Base-by-base conservation (phyloP, 2,329 filamentous ascomycete genomes). In the Metarhizium sp. region DNA sequence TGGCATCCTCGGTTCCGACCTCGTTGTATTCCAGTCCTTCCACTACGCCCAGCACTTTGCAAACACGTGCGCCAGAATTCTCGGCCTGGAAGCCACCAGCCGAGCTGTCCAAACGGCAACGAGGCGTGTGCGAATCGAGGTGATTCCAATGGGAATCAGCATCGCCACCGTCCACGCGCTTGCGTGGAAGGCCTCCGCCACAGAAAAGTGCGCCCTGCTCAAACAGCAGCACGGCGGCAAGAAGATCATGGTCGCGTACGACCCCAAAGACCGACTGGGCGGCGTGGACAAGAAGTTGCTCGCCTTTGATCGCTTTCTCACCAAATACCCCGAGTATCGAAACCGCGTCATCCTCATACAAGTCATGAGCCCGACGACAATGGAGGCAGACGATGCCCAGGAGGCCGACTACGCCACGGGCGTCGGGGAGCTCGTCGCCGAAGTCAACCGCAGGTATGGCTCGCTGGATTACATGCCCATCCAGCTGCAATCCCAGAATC, bases 11-110 rank as follows among this genome's bases (percentile, higher is more conserved):
- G 91, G 92, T 16, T 83, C 92, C 53, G 95, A 96, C 70, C 85
- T 96, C 75, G 82, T 97, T 60, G 91, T 90, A 1, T 96, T 97
- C 74, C 92, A 96, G 71, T 92, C 91, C 6, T 92, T 90, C 73
- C 94, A 90, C 68, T 96, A 95, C 70, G 92, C 91, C 10, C 85
- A 91, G 20, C 92, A 96, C 69, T 96, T 97, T 69, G 84, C 90
- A 32, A 96, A 90, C 59, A 96, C 90, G 71, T 96, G 91, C 72
- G 94, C 90, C 2, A 83, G 92, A 32, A 87, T 96, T 46, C 78
- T 96, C 10, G 88, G 88, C 16, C 94, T 94, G 64, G 86, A 90
- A 50, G 94, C 90, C 0, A 90, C 90, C 55, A 83, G 83, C 2
- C 82, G 85, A 5, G 90, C 90, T 6, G 88, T 96, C 4, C 88